Evolutionary conservation across 306 rosid genomes (phyloP), one percentile per base, ranked within the genome.

Genomic region (Adenanthera pavonina): DNA sequence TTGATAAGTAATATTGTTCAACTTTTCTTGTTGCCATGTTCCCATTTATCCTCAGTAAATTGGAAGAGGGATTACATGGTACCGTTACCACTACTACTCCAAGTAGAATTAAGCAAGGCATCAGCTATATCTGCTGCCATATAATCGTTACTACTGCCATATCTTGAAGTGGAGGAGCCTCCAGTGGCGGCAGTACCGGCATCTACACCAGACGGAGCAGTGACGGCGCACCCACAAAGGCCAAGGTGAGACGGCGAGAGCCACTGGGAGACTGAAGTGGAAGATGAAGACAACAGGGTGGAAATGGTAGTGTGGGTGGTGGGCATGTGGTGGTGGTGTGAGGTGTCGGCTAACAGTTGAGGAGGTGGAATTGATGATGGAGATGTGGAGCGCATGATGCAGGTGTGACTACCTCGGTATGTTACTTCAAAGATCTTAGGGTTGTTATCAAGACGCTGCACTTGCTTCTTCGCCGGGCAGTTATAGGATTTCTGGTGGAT

Each of bases 381-480:
- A 5, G 97, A 94, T 1, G 96, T 94, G 81, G 89, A 82, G 2
- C 97, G 88, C 90, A 70, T 86, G 78, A 85, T 91, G 81, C 98
- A 94, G 1, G 85, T 91, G 84, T 94, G 98, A 0, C 71, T 79
- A 7, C 89, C 88, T 19, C 89, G 67, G 54, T 88, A 94, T 69
- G 86, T 85, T n/a, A 94, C 90, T 72, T 85, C 84, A 41, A 88
- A 92, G 19, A 74, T 86, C 86, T 33, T 71, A 67, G 97, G 97
- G 19, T 83, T 88, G 7, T 83, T 67, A 54, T 92, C 91, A 7
- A 82, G 79, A 73, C 96, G 67, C 75, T 94, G 98, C 33, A 92
- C 94, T 77, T 84, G 98, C 68, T 89, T 92, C 84, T 92, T 94
- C 8, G 97, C 97, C 2, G 85, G 86, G 52, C 97, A 94, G 0